phyloP scores from a whole-genome alignment of 2,329 filamentous ascomycete species.

The Talaromyces piceae region DNA sequence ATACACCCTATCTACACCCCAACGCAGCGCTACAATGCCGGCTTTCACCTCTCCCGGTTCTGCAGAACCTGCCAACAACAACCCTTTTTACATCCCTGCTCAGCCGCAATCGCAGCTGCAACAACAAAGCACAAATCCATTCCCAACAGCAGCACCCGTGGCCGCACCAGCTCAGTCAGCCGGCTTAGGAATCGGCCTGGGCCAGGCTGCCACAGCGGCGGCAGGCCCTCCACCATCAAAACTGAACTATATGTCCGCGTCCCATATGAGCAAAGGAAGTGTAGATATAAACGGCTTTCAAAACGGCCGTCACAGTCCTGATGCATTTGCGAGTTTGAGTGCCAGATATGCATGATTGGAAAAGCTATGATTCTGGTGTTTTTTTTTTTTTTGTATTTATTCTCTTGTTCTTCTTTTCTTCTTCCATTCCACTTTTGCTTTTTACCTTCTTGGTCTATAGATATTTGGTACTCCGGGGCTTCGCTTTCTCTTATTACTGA shows the following conservation, averaged over 20 bases:
- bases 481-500: not conserved
- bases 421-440: not conserved
- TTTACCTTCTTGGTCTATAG: not conserved
- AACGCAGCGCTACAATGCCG: constrained; percentile 26
- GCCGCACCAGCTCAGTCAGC: constrained; percentile 7
- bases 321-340: constrained; percentile 45
- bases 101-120: constrained; percentile 1
- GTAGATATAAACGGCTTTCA: constrained; percentile 41
- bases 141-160: constrained; percentile 17
- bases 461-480: not conserved
- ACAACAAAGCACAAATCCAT: constrained; percentile 9
- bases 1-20: constrained; percentile 13
- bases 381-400: constrained; percentile 2
- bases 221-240: constrained; percentile 11
- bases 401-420: not conserved
- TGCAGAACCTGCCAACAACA: not conserved
- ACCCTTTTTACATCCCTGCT: not conserved
- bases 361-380: no score
- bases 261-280: constrained; percentile 43
- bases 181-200: constrained; percentile 14
- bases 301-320: constrained; percentile 43
- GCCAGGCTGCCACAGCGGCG: constrained; percentile 7
- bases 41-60: not conserved
- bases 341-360: constrained; percentile 29
- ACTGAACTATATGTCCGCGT: constrained; percentile 14